These are phyloP conservation scores for Sugiyamaella boreocaroliniensis DNA, from an alignment of 805 yeast species.

Conservation along the genomic window DNA sequence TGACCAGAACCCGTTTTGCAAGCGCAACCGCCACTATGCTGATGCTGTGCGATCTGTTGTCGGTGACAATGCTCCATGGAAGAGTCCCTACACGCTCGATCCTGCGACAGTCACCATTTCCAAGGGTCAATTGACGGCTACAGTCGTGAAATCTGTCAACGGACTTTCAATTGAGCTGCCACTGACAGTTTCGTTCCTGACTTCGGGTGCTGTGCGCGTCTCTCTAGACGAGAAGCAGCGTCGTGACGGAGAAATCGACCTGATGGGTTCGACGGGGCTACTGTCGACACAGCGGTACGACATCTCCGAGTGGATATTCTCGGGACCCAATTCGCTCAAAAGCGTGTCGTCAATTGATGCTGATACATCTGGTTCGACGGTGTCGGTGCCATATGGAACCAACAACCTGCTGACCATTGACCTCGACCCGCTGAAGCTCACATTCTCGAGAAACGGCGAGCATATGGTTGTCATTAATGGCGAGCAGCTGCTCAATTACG, in stretches of 20 bases:
- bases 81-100: slow-evolving; percentile 36
- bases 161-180: slow-evolving; percentile 39
- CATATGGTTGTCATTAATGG: slow-evolving; percentile 59
- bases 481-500: slow-evolving; percentile 65
- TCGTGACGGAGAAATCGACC: slow-evolving; percentile 20
- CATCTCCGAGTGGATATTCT: slow-evolving; percentile 55
- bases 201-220: slow-evolving; percentile 52
- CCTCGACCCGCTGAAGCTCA: slow-evolving; percentile 45
- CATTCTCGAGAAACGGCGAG: slow-evolving; percentile 40
- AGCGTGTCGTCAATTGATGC: slow-evolving; percentile 16
- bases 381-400: slow-evolving; percentile 28
- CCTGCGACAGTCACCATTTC: slow-evolving; percentile 25
- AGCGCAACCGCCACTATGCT: slow-evolving; percentile 68
- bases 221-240: slow-evolving; percentile 60
- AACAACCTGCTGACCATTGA: slow-evolving; percentile 40
- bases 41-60: slow-evolving; percentile 27
- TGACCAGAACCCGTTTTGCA: slow-evolving; percentile 75
- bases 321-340: slow-evolving; percentile 37
- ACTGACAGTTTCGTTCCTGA: slow-evolving; percentile 48
- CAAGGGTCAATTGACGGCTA: slow-evolving; percentile 27
- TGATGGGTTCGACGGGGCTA: slow-evolving; percentile 23
- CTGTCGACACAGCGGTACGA: slow-evolving; percentile 48
- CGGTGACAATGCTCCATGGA: slow-evolving; percentile 7
- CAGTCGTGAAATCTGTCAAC: slow-evolving; percentile 30
- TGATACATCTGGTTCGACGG: neutral